phyloP scores from a whole-genome alignment of 1,139 yeast species.

The Pichia sp. region DNA sequence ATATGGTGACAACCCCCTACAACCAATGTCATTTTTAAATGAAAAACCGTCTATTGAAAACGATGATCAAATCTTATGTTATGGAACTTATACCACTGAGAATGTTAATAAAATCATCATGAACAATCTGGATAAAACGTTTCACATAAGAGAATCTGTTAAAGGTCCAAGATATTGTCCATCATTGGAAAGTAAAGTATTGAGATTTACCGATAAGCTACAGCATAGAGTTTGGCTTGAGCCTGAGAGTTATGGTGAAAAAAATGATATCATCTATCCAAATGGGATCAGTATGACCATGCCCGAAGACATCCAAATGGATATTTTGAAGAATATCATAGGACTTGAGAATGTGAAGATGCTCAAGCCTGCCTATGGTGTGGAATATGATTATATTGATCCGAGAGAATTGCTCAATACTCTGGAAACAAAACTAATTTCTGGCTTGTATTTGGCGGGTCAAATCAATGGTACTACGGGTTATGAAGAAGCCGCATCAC shows the following conservation, averaged over 20 bases:
- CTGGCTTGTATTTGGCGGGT: conserved; percentile 85
- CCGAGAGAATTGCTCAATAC: conserved; percentile 79
- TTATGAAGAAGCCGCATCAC: conserved; percentile 97
- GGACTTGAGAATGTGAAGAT: conserved; percentile 85
- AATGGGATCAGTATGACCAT: conserved; percentile 94
- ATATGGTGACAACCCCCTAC: conserved; percentile 70
- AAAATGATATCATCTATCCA: conserved; percentile 77
- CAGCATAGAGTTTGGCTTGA: conserved; percentile 89
- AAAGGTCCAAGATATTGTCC: conserved; percentile 98
- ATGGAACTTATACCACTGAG: conserved; percentile 71
- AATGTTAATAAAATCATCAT: conserved; percentile 64
- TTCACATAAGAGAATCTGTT: conserved; percentile 89
- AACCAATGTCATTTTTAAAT: conserved; percentile 87
- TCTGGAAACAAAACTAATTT: conserved; percentile 71
- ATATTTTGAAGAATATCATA: conserved; percentile 67
- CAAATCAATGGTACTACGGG: conserved; percentile 99
- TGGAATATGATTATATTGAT: conserved; percentile 93
- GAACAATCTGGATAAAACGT: conserved; percentile 66
- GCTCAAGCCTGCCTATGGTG: conserved; percentile 96
- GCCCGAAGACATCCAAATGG: conserved; percentile 87
- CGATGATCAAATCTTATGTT: conserved; percentile 59
- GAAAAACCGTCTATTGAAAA: conserved; percentile 52
- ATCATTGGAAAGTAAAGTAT: conserved; percentile 83
- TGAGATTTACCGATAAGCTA: conserved; percentile 68
- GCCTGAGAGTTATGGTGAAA: conserved; percentile 76